Conservation (phyloP, 2,329 filamentous ascomycete species). For the Proliferodiscus dingleyae region DNA sequence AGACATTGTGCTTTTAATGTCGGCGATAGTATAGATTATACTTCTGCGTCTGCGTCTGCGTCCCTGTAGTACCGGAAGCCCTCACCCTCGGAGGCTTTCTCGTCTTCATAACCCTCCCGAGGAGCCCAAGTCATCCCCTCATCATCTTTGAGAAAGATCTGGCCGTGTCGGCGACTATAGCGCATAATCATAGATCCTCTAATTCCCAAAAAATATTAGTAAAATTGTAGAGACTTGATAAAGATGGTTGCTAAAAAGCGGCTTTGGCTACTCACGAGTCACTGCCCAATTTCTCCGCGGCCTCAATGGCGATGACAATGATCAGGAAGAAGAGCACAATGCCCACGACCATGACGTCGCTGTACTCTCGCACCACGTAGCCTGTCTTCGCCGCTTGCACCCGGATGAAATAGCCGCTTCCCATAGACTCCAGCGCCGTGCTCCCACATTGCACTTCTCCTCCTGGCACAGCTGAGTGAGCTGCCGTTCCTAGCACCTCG, state of each 20-base stretch:
- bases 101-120: too few species aligned
- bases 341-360: constrained; percentile 27
- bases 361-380: constrained; percentile 18
- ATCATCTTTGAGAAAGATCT: constrained; percentile 24
- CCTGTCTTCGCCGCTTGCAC: not conserved
- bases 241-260: constrained; percentile 19
- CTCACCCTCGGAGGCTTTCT: too few species aligned
- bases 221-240: not conserved
- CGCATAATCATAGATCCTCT: not conserved
- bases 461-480: not conserved
- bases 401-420: not conserved
- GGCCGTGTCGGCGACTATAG: constrained; percentile 6
- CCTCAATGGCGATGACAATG: constrained; percentile 23
- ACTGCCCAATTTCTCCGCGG: constrained; percentile 17
- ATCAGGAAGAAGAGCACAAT: constrained; percentile 27
- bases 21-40: too few species aligned
- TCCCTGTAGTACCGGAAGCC: too few species aligned
- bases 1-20: too few species aligned
- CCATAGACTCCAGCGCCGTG: not conserved
- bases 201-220: constrained; percentile 1
- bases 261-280: too few species aligned
- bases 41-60: too few species aligned
- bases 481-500: not conserved
- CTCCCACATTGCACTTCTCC: not conserved
- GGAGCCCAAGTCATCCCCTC: constrained; percentile 15